Percentiles rank a stretch among this genome's conserved stretches.
Evolutionary conservation across 2,329 filamentous ascomycete genomes (phyloP).

Genomic region (Seiridium cupressi): DNA sequence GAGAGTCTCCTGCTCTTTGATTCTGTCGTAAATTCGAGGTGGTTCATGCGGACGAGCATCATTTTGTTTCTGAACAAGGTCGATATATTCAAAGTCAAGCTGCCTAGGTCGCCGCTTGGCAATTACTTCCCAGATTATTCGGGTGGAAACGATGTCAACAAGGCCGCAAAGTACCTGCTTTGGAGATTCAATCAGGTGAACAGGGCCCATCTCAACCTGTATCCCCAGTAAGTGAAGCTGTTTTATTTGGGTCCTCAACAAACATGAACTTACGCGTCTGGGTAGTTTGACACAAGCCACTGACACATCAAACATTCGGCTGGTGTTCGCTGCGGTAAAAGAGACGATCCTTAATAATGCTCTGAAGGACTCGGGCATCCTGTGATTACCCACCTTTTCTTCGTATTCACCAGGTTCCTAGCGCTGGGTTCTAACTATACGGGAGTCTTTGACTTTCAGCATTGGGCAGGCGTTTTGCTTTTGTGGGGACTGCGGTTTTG

Average conservation of each 20-base stretch:
- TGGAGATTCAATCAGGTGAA: constrained; percentile 99
- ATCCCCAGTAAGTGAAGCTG: constrained; percentile 77
- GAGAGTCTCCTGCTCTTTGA: constrained; percentile 95
- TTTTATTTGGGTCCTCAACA: neutral
- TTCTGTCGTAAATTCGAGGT: constrained; percentile 96
- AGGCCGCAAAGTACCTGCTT: constrained; percentile 93
- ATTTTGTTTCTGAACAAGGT: constrained; percentile 99
- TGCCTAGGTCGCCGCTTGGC: constrained; percentile 81
- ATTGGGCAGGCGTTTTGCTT: constrained; percentile 12
- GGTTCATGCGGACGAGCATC: constrained; percentile 99
- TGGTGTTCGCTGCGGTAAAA: constrained; percentile 97
- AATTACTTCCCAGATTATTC: constrained; percentile 99
- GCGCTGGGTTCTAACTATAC: constrained; percentile 6
- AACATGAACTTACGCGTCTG: neutral
- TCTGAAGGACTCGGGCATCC: constrained; percentile 94
- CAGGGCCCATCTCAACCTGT: constrained; percentile 89
- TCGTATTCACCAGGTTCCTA: constrained; percentile 13
- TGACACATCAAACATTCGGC: constrained; percentile 95
- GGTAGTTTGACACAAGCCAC: constrained; percentile 93
- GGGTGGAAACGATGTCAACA: constrained; percentile 95
- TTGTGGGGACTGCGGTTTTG: constrained; percentile 2
- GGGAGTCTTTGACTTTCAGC: constrained; percentile 9
- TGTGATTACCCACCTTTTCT: constrained; percentile 49
- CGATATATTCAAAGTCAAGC: constrained; percentile 94
- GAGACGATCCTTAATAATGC: constrained; percentile 99